These are phyloP conservation scores for Hygrophoropsis aurantiaca DNA, from an alignment of 768 basidiomycete genomes.

Conservation along the genomic window DNA sequence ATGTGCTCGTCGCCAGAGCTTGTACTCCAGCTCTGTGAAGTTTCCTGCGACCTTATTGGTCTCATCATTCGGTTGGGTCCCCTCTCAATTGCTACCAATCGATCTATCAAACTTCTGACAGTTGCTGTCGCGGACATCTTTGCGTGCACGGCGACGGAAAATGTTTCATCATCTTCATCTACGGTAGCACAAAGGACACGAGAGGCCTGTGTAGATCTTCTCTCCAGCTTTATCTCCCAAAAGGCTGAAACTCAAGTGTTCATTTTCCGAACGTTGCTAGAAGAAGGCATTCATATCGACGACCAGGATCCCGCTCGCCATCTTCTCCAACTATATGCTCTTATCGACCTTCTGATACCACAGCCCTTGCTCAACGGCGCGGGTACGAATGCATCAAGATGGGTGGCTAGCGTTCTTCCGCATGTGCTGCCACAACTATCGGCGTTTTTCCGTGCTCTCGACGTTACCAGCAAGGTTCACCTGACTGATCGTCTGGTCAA, in stretches of 20 bases:
- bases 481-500: conserved; percentile 54
- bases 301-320: conserved; percentile 59
- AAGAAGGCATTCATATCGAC: conserved; percentile 37
- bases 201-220: conserved; percentile 51
- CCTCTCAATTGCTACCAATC: conserved; percentile 50
- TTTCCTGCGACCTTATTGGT: conserved; percentile 51
- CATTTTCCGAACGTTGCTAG: conserved; percentile 52
- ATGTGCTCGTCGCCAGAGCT: conserved; percentile 39
- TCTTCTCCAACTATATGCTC: conserved; percentile 50
- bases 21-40: conserved; percentile 54
- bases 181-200: conserved; percentile 44
- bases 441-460: conserved; percentile 55
- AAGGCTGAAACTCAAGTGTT: conserved; percentile 49
- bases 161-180: conserved; percentile 38
- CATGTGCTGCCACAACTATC: conserved; percentile 53
- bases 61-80: conserved; percentile 49
- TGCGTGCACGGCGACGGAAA: conserved; percentile 49
- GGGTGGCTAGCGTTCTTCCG: conserved; percentile 58
- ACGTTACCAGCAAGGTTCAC: conserved; percentile 52
- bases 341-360: conserved; percentile 62
- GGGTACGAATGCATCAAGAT: conserved; percentile 39
- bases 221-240: conserved; percentile 36
- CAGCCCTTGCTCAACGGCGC: conserved; percentile 14
- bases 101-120: conserved; percentile 45
- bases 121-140: conserved; percentile 53